Evolutionary conservation across 208 protist species (phyloP).

Genomic region (Acanthamoeba lenticulata): DNA sequence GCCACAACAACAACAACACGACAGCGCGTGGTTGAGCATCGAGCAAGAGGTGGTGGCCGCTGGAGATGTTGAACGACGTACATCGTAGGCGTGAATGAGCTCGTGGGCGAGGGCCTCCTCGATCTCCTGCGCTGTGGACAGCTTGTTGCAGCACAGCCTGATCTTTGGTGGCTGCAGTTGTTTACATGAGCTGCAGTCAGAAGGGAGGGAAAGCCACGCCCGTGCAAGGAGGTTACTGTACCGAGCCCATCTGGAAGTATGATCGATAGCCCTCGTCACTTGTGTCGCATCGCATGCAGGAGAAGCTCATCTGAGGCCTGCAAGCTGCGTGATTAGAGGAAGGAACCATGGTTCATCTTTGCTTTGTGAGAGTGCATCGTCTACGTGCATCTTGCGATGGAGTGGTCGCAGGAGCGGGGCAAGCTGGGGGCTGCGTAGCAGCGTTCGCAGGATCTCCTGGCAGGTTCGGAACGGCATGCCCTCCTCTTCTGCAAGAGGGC

Average conservation of each 20-base stretch:
- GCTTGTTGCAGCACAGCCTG: conserved; percentile 11
- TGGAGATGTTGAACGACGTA: not conserved
- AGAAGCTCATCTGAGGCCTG: conserved; percentile 23
- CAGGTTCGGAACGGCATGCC: conserved; percentile 9
- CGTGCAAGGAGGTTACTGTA: no score
- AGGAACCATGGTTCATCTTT: not conserved
- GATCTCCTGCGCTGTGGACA: not conserved
- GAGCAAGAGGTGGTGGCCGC: not conserved
- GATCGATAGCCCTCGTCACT: not conserved
- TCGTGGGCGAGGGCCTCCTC: not conserved
- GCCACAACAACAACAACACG: no score
- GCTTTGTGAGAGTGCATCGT: no score
- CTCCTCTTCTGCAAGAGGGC: not conserved
- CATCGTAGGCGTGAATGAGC: conserved; percentile 33
- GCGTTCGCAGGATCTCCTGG: not conserved
- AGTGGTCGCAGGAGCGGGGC: not conserved
- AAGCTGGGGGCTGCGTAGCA: not conserved
- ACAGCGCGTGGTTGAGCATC: no score
- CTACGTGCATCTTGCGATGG: not conserved
- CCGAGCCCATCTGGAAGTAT: conserved; percentile 18
- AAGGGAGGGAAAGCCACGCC: not conserved
- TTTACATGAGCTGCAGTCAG: not conserved
- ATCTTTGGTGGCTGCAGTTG: not conserved
- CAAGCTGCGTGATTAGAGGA: not conserved
- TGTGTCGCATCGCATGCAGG: conserved; percentile 12